phyloP scores from a whole-genome alignment of 208 protist species.

The Leishmania arabica region DNA sequence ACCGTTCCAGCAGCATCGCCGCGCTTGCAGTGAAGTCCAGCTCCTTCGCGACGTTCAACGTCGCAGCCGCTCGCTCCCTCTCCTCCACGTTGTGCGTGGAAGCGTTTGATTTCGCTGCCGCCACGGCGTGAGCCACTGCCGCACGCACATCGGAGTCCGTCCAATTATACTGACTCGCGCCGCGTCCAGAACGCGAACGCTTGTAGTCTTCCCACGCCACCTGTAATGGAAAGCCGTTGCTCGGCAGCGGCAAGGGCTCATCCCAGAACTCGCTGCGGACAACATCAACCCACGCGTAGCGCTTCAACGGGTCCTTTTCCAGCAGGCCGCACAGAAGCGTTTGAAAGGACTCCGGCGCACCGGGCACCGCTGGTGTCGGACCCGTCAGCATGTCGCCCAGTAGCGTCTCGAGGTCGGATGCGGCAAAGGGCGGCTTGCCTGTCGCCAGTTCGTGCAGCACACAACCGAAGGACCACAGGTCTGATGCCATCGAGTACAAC shows the following conservation, averaged over 20 bases:
- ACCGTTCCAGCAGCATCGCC: slow-evolving; percentile 12
- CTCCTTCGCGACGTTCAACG: slow-evolving; percentile 57
- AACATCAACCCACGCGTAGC: slow-evolving; percentile 83
- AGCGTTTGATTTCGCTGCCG: slow-evolving; percentile 37
- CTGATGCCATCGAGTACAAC: slow-evolving; percentile 85
- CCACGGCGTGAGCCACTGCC: slow-evolving; percentile 37
- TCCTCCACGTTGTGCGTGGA: slow-evolving; percentile 34
- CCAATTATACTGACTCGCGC: slow-evolving; percentile 18
- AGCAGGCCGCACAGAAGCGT: slow-evolving; percentile 66
- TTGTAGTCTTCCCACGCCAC: slow-evolving; percentile 65
- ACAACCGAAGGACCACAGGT: slow-evolving; percentile 95
- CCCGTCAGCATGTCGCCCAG: slow-evolving; percentile 89
- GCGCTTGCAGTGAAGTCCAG: slow-evolving; percentile 59
- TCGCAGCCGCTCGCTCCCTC: slow-evolving; percentile 37
- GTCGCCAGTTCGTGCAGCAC: slow-evolving; percentile 93
- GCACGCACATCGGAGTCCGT: slow-evolving; percentile 31
- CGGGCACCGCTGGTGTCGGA: slow-evolving; percentile 33
- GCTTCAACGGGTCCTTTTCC: slow-evolving; percentile 80
- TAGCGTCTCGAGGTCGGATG: slow-evolving; percentile 87
- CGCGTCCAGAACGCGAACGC: slow-evolving; percentile 6
- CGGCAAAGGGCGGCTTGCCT: slow-evolving; percentile 94
- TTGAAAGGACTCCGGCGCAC: slow-evolving; percentile 64
- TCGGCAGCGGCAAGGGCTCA: slow-evolving; percentile 36
- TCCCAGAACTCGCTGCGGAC: slow-evolving; percentile 84
- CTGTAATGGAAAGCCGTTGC: slow-evolving; percentile 47